Evolutionary conservation across 148 eudicot species (phyloP).

Genomic region (Pharnaceum exiguum): DNA sequence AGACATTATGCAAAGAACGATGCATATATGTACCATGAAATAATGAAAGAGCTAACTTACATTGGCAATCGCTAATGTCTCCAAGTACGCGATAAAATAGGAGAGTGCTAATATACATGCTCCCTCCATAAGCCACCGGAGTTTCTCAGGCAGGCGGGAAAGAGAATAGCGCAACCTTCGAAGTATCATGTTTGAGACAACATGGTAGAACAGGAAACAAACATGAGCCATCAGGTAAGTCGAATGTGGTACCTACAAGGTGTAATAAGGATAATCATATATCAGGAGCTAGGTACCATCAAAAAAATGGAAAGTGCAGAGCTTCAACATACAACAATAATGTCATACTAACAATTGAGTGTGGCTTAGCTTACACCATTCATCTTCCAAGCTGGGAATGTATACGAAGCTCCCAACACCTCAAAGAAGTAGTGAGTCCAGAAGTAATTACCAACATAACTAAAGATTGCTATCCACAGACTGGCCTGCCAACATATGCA

Average conservation of each 20-base stretch:
- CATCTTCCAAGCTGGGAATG: constrained; percentile 98
- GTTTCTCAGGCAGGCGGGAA: constrained; percentile 58
- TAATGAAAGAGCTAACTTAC: constrained; percentile 34
- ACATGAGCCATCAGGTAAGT: constrained; percentile 86
- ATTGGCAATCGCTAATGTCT: constrained; percentile 84
- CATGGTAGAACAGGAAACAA: constrained; percentile 92
- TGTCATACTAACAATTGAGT: not conserved
- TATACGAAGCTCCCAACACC: constrained; percentile 94
- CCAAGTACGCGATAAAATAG: constrained; percentile 87
- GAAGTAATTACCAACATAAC: constrained; percentile 96
- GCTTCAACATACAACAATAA: not conserved
- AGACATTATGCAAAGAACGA: no score
- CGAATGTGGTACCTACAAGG: constrained; percentile 86
- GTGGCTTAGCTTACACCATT: constrained; percentile 80
- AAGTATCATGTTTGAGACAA: constrained; percentile 82
- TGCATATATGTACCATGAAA: not conserved
- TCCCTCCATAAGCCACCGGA: constrained; percentile 71
- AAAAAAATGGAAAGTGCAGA: not conserved
- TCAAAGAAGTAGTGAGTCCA: constrained; percentile 99
- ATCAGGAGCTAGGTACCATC: not conserved
- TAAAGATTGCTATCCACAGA: constrained; percentile 82
- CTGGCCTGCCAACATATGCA: constrained; percentile 67
- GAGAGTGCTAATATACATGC: constrained; percentile 88
- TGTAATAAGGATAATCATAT: not conserved
- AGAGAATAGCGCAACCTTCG: constrained; percentile 72